Conservation (phyloP, 2,329 filamentous ascomycete species). For the Trichoderma sp. region DNA sequence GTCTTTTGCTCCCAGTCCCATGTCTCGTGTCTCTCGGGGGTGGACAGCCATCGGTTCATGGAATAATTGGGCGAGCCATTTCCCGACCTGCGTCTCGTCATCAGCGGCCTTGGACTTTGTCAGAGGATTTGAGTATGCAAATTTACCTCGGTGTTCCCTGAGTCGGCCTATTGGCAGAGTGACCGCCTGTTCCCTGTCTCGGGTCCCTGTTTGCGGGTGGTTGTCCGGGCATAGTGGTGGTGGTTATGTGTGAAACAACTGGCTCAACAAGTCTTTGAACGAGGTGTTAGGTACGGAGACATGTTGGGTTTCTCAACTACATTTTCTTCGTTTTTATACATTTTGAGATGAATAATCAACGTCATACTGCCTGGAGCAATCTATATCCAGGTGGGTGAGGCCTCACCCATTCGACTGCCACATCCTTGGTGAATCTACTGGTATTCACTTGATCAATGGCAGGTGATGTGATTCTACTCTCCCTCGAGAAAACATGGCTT, state of each 20-base stretch:
- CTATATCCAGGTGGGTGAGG: neutral
- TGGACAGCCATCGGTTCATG: neutral
- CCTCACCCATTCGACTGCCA: neutral
- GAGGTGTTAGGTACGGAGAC: too few relatives aligned
- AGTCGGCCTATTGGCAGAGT: neutral
- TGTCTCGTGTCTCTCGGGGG: neutral
- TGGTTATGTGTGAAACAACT: too few relatives aligned
- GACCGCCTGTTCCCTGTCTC: neutral
- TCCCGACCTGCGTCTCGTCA: neutral
- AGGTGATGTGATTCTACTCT: neutral
- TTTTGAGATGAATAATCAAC: too few relatives aligned
- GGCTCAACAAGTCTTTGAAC: too few relatives aligned
- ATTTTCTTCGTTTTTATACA: neutral
- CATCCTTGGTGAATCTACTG: neutral
- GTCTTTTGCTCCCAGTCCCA: slow-evolving; percentile 20
- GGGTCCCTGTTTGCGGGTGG: neutral
- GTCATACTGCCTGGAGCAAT: too few relatives aligned
- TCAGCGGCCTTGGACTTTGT: neutral
- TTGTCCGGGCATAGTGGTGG: too few relatives aligned
- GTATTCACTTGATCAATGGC: neutral
- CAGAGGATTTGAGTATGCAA: too few relatives aligned
- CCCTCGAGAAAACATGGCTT: neutral
- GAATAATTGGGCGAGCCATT: neutral
- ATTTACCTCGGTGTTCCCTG: neutral
- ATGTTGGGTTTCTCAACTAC: too few relatives aligned